Evolutionary conservation across 768 basidiomycete species (phyloP), one percentile per base, ranked within the genome.

Genomic region (Nevesoporus exiguus): DNA sequence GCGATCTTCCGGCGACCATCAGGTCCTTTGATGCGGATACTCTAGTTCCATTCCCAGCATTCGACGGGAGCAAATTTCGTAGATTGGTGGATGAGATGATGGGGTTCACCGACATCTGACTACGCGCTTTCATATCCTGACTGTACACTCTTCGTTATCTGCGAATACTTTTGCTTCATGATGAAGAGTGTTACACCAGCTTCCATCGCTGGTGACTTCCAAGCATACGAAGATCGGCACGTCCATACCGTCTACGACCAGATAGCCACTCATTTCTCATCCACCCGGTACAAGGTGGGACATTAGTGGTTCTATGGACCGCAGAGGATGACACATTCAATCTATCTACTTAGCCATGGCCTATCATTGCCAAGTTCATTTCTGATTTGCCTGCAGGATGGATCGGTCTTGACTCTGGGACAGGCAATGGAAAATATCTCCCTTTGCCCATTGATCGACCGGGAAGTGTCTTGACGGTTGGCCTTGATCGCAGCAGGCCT

Each of bases 351-450:
- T 50, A 93, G 92, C 91, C 91, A 56, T 96, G 92, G 93, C 93
- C 95, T 5, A 81, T 96, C 56, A 86, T 95, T 44, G 79, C 84
- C 15, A 65, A 72, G 39, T 97, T 96, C 69, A 76, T 97, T 24
- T 76, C 80, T 7, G 80, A 78, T 39, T 66, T 97, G 14, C 81
- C 88, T 14, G 73, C 84, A 19, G 88, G 92, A 24, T 91, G 84
- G 75, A 74, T 97, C 33, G 96, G 96, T 11, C 78, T 99, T 24
- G 97, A 99, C 69, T 89, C 92, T 24, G 97, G 97, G 6, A 93
- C 93, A 24, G 97, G 97, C 1, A 99, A 99, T 61, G 97, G 97
- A 42, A 98, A 99, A 78, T 98, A 98, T 73, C 81, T 98, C 2
- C 86, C 90, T 3, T 71, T 91, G 1, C 87, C 89, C 7, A 58